Evolutionary conservation across 2,329 filamentous ascomycete genomes (phyloP), one percentile per base, ranked within the genome.

Genomic region (Xylaria sp.): DNA sequence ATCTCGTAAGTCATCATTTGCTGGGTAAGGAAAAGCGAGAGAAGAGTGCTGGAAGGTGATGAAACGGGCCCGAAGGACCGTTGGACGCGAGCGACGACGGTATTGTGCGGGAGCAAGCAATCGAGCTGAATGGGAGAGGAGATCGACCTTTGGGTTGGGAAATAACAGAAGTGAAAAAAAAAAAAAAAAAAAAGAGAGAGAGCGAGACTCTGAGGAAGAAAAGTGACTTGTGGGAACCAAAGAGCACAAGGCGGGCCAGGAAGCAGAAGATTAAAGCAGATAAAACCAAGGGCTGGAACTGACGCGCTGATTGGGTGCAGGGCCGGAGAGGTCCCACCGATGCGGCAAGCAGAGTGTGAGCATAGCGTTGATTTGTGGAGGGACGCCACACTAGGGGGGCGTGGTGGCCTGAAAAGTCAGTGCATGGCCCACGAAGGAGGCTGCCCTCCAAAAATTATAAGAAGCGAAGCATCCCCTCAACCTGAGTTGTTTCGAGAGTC

Each of bases 401-500:
- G 70, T 73, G 61, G 65, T 59, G 69, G 67, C 69, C 69, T 68
- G 62, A 73, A 67, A 69, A 67, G 63, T 67, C 65, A 67, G 60
- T 69, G 70, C 68, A 60, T 62, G 68, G 64, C 62, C 67, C 66
- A 65, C 71, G 64, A 68, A 70, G 67, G 68, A 61, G 64, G 66
- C 68, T 64, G 64, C 64, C 67, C 38, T 66, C 68, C 61, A 69
- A 83, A 82, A 84, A 84, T 80, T 85, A 85, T 85, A 85, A 85
- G 78, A 78, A 83, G 78, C 74, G 73, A 75, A 75, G 75, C 78
- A 78, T 81, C 82, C 83, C 83, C 77, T 82, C 83, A 79, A 77
- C 79, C 77, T 79, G 72, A 75, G 74, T 76, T 61, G 76, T 79
- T 81, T 79, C 74, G 76, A 78, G 74, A 75, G 73, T 80, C 77